A percentile compares a stretch with the other conserved stretches of the same genome.
Conservation (phyloP, 129 eudicot species). For the Saposhnikovia divaricata region DNA sequence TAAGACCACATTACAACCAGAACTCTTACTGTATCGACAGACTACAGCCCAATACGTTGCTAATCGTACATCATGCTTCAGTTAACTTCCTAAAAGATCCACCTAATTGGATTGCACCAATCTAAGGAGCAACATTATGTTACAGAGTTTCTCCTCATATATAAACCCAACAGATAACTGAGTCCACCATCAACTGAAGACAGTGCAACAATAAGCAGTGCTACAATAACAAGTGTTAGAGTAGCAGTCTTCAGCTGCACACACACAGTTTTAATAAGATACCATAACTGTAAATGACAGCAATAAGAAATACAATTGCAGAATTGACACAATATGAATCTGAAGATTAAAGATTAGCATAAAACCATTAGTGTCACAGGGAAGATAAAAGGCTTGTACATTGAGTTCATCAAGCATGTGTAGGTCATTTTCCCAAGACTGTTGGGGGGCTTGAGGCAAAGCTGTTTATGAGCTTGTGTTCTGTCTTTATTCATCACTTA, state of each 20-base stretch:
- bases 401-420: neutral
- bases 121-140: neutral
- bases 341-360: neutral
- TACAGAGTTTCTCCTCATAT: conserved; percentile 30
- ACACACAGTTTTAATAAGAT: conserved; percentile 6
- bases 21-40: neutral
- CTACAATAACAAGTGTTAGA: conserved; percentile 78
- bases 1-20: neutral
- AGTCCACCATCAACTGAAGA: conserved; percentile 78
- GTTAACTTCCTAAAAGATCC: neutral
- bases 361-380: neutral
- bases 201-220: conserved; percentile 73
- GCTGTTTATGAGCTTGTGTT: neutral
- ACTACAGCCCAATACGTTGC: neutral
- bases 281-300: neutral
- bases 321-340: no score
- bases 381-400: neutral
- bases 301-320: neutral
- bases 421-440: neutral
- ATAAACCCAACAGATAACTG: conserved; percentile 50
- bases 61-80: neutral
- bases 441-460: neutral
- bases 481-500: neutral
- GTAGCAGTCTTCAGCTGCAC: conserved; percentile 82
- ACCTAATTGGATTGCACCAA: neutral